Evolutionary conservation across 495 filamentous ascomycete genomes (phyloP).

Genomic region (Aspergillus diversus): DNA sequence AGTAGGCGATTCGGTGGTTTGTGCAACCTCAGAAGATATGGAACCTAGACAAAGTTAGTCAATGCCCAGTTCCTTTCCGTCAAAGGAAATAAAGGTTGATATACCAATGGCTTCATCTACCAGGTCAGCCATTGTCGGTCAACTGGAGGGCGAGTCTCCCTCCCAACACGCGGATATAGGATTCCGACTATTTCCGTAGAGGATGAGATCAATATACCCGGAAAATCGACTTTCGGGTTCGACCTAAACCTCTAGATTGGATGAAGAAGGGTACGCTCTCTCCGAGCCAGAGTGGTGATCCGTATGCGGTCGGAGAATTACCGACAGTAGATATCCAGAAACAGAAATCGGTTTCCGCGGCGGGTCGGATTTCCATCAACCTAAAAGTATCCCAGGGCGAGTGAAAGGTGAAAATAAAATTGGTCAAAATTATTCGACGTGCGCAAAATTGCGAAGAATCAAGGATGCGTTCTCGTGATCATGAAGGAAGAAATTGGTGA

Average conservation of each 20-base stretch:
- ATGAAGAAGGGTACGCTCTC: not conserved
- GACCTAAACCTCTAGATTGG: not conserved
- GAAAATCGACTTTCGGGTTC: not conserved
- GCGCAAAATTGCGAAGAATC: conserved; percentile 1
- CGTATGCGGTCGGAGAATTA: conserved; percentile 17
- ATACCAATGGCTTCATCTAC: not conserved
- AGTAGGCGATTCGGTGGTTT: too few relatives aligned
- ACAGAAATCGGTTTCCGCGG: conserved; percentile 6
- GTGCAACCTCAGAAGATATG: too few relatives aligned
- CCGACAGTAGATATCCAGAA: conserved; percentile 9
- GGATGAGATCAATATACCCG: not conserved
- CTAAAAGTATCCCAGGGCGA: not conserved
- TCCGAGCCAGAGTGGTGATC: conserved; percentile 1
- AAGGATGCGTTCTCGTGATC: conserved; percentile 5
- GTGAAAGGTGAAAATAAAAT: conserved; percentile 3
- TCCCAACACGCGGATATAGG: not conserved
- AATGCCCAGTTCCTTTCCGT: not conserved
- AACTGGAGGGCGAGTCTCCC: not conserved
- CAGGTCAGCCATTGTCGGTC: not conserved
- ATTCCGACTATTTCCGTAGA: not conserved
- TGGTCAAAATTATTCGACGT: not conserved
- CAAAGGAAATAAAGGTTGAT: not conserved
- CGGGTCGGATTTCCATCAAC: conserved; percentile 6
- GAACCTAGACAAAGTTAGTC: not conserved
- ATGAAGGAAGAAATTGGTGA: conserved; percentile 4